phyloP scores from a whole-genome alignment of 345 rosid genomes.

The Mallotus nudiflorus region DNA sequence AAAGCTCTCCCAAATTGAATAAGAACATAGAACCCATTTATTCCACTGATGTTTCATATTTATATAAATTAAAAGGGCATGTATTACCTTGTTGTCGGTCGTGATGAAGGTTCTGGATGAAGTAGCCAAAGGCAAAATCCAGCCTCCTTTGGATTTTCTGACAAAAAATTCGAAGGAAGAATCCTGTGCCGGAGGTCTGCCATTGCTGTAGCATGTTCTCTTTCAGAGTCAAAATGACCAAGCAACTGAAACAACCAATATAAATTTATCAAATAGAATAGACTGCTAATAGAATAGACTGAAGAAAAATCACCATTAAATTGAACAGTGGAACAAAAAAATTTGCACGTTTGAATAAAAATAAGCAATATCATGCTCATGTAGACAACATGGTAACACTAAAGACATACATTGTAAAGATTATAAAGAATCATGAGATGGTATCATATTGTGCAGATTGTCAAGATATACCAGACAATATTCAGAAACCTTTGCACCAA shows the following conservation, averaged over 20 bases:
- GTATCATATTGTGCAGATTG: neutral
- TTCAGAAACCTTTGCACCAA: neutral
- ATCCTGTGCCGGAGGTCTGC: slow-evolving; percentile 76
- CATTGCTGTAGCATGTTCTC: slow-evolving; percentile 73
- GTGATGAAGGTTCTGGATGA: slow-evolving; percentile 82
- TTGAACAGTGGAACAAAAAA: too few relatives aligned
- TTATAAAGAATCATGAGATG: too few relatives aligned
- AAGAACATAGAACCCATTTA: neutral
- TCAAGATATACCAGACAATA: neutral
- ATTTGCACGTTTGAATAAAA: too few relatives aligned
- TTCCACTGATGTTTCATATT: neutral
- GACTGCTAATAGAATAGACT: too few relatives aligned
- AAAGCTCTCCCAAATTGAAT: neutral
- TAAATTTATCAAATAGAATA: slow-evolving; percentile 18
- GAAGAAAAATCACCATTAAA: too few relatives aligned
- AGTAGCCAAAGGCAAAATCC: slow-evolving; percentile 92
- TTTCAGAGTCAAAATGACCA: slow-evolving; percentile 67
- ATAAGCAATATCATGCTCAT: too few relatives aligned
- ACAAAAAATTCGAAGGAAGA: slow-evolving; percentile 82
- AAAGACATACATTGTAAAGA: too few relatives aligned
- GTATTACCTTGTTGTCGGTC: slow-evolving; percentile 81
- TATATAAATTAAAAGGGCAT: slow-evolving; percentile 8
- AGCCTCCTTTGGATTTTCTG: slow-evolving; percentile 90
- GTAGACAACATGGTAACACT: too few relatives aligned
- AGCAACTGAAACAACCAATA: slow-evolving; percentile 62